Percentiles rank a stretch among this genome's conserved stretches.
Evolutionary conservation across 495 filamentous ascomycete genomes (phyloP).

Genomic region (Neurospora tetraspora): DNA sequence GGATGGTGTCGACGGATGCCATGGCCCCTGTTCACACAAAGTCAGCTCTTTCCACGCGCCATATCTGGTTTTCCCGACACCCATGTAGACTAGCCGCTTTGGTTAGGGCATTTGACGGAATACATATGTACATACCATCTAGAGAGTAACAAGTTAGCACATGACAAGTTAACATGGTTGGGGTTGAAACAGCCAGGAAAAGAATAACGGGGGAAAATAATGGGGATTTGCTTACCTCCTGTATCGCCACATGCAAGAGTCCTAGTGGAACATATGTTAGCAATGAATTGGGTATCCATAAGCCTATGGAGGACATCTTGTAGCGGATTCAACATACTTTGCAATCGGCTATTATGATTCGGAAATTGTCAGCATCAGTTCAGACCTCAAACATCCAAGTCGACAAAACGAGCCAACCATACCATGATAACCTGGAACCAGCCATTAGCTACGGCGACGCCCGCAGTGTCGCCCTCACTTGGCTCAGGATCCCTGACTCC

Average conservation of each 20-base stretch:
- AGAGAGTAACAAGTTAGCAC: constrained; percentile 5
- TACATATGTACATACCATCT: not conserved
- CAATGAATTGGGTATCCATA: not conserved
- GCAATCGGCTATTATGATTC: constrained; percentile 7
- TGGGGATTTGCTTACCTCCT: constrained; percentile 12
- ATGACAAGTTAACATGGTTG: not conserved
- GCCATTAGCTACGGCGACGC: constrained; percentile 24
- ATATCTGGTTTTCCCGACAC: not conserved
- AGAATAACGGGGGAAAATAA: not conserved
- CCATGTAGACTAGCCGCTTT: not conserved
- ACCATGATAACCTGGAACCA: constrained; percentile 69
- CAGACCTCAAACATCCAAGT: not conserved
- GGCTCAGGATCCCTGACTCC: constrained; percentile 38
- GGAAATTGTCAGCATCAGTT: not conserved
- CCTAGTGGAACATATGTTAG: not conserved
- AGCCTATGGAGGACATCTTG: not conserved
- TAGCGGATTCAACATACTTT: constrained; percentile 1
- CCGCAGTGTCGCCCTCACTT: constrained; percentile 33
- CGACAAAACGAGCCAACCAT: not conserved
- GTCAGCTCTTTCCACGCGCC: not conserved
- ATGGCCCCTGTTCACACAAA: constrained; percentile 45
- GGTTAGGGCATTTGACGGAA: not conserved
- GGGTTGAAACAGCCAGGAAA: not conserved
- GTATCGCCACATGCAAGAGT: constrained; percentile 26
- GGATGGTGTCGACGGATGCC: constrained; percentile 77